Base-by-base conservation (phyloP, 2,329 filamentous ascomycete species). In the Monosporascus sp. region DNA sequence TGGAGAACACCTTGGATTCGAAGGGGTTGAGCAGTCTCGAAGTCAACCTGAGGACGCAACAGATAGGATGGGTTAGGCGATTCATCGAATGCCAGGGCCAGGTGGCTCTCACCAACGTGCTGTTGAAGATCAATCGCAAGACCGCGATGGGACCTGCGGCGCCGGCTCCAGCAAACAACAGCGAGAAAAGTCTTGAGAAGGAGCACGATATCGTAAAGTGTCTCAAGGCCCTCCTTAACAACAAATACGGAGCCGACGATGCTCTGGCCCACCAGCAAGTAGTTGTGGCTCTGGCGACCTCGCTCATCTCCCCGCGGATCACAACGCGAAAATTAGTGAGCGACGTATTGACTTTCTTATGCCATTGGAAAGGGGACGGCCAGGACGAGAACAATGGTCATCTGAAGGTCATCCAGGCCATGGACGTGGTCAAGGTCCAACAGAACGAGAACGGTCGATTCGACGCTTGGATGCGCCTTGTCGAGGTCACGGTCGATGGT, bases 171-270 rank as follows among this genome's bases (percentile, higher is more conserved):
- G 72, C 78, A 36, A 83, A 71, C 66, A 76, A 69, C 40, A 82
- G 76, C 54, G 91, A 96, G 63, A 91, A 88, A 69, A 90, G 93
- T 66, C 78, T 94, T 49, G 92, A 97, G 66, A 85, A 88, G 61
- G 92, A 96, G 73, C 97, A 97, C 69, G 94, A 97, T 68, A 96
- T 99, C 58, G 85, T 96, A 68, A 99, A 99, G 75, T 97, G 94
- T 75, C 74, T 99, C 54, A 97, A 97, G 76, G 91, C 92, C 34
- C 75, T 97, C 54, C 96, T 97, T 88, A 99, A 99, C 83, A 99
- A 97, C 82, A 97, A 96, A 70, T 97, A 96, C 70, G 94, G 94
- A 57, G 94, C 94, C 57, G 94, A 99, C 69, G 92, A 99, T 79
- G 94, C 94, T 19, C 78, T 99, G 53, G 79, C 84, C 56, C 92